phyloP scores from a whole-genome alignment of 768 basidiomycete genomes.

The Tulasnella sp. region DNA sequence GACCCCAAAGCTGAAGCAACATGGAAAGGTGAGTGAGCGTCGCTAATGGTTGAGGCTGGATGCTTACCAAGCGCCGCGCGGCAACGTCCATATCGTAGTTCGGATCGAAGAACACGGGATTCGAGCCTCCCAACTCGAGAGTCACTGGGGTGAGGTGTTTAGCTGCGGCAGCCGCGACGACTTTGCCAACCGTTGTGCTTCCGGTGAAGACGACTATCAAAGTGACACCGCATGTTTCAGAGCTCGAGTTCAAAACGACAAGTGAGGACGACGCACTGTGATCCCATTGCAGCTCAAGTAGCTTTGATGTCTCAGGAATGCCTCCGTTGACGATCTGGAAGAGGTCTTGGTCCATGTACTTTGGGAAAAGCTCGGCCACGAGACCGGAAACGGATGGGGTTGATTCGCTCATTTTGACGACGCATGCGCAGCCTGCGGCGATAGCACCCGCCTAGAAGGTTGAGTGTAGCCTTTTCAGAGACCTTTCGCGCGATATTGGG shows the following conservation, averaged over 20 bases:
- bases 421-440: constrained; percentile 61
- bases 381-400: constrained; percentile 44
- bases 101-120: constrained; percentile 63
- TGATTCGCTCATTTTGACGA: constrained; percentile 69
- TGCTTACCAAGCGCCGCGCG: constrained; percentile 43
- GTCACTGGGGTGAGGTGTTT: constrained; percentile 57
- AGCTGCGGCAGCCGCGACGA: constrained; percentile 65
- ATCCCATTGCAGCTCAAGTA: constrained; percentile 63
- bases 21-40: background rate
- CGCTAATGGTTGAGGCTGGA: background rate
- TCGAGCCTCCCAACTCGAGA: constrained; percentile 37
- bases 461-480: background rate
- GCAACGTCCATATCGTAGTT: constrained; percentile 51
- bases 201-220: constrained; percentile 31
- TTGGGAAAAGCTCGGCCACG: constrained; percentile 53
- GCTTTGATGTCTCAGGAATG: constrained; percentile 52
- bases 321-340: constrained; percentile 60
- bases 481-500: background rate
- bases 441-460: constrained; percentile 49
- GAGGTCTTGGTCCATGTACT: constrained; percentile 61
- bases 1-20: constrained; percentile 50
- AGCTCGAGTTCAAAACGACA: constrained; percentile 27
- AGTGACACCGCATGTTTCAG: background rate
- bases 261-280: constrained; percentile 31
- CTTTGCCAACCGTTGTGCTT: constrained; percentile 45